phyloP scores from a whole-genome alignment of 1,139 yeast species.

The Petasospora fabianii region DNA sequence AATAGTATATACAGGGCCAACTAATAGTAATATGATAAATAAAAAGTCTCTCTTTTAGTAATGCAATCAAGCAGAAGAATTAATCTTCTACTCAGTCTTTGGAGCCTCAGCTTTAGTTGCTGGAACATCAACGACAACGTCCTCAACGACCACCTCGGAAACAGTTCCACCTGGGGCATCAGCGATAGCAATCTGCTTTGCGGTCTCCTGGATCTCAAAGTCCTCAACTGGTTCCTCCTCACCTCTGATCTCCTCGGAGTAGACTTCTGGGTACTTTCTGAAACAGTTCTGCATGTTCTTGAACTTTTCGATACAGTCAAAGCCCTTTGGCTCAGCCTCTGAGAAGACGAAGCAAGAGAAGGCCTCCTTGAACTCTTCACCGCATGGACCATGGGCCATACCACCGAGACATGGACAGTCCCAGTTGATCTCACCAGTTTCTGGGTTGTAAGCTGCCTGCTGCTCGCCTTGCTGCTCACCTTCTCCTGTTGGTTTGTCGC shows the following conservation, averaged over 20 bases:
- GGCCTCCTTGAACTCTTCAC: slow-evolving; percentile 95
- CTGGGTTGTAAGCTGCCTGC: slow-evolving; percentile 86
- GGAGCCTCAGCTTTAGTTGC: not conserved
- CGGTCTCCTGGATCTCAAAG: slow-evolving; percentile 27
- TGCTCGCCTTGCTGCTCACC: slow-evolving; percentile 25
- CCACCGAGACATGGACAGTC: slow-evolving; percentile 99
- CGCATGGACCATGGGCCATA: slow-evolving; percentile 98
- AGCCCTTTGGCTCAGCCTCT: slow-evolving; percentile 94
- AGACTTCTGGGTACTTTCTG: slow-evolving; percentile 89
- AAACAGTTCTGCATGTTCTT: slow-evolving; percentile 93
- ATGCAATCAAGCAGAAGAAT: not conserved
- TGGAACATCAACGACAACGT: slow-evolving; percentile 14
- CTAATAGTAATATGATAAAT: not conserved
- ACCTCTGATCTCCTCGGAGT: slow-evolving; percentile 85
- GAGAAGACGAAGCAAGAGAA: slow-evolving; percentile 95
- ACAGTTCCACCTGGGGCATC: slow-evolving; percentile 13
- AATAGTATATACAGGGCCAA: no score
- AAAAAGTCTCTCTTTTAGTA: not conserved
- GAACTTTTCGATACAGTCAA: slow-evolving; percentile 92
- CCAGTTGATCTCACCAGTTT: slow-evolving; percentile 99
- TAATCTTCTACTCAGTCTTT: not conserved
- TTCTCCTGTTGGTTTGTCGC: slow-evolving; percentile 7
- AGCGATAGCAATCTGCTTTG: slow-evolving; percentile 17
- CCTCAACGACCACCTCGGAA: slow-evolving; percentile 19
- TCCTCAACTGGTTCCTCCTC: slow-evolving; percentile 45